Evolutionary conservation across 2,329 filamentous ascomycete genomes (phyloP).

Genomic region (Aspergillus brunneoviolaceus): DNA sequence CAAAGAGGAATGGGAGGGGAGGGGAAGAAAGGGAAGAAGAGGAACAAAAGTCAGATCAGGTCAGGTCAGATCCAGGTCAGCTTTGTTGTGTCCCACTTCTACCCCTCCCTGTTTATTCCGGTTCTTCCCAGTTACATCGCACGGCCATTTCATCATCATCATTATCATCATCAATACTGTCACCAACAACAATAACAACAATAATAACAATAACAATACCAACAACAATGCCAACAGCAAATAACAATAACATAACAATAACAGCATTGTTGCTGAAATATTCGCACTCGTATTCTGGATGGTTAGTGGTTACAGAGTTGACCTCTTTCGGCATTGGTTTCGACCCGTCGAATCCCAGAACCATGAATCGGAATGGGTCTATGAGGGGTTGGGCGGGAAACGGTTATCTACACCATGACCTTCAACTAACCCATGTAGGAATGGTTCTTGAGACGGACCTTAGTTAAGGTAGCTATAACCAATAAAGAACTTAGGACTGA

Average conservation of each 20-base stretch:
- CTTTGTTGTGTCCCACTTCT: not conserved
- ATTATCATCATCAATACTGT: not conserved
- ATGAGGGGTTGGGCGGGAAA: not conserved
- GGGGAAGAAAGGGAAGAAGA: not conserved
- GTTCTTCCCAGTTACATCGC: not conserved
- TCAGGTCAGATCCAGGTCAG: not conserved
- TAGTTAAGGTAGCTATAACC: not conserved
- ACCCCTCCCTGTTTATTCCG: not conserved
- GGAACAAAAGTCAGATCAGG: not conserved
- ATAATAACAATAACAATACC: not conserved
- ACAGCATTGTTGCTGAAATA: too few species aligned
- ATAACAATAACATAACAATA: not conserved
- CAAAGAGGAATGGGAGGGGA: slow-evolving; percentile 5
- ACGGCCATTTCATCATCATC: not conserved
- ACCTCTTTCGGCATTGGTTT: not conserved
- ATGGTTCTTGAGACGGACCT: slow-evolving; percentile 1
- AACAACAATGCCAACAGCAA: not conserved
- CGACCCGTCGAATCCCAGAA: slow-evolving; percentile 4
- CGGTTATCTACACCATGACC: not conserved
- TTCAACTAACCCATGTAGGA: not conserved
- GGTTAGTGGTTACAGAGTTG: slow-evolving; percentile 1
- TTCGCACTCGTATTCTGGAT: not conserved
- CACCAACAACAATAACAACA: not conserved
- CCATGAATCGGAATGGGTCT: slow-evolving; percentile 9
- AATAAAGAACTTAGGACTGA: not conserved